These are phyloP conservation scores for Thermothielavioides terrestris DNA, from an alignment of 495 filamentous ascomycete species.

Conservation along the genomic window DNA sequence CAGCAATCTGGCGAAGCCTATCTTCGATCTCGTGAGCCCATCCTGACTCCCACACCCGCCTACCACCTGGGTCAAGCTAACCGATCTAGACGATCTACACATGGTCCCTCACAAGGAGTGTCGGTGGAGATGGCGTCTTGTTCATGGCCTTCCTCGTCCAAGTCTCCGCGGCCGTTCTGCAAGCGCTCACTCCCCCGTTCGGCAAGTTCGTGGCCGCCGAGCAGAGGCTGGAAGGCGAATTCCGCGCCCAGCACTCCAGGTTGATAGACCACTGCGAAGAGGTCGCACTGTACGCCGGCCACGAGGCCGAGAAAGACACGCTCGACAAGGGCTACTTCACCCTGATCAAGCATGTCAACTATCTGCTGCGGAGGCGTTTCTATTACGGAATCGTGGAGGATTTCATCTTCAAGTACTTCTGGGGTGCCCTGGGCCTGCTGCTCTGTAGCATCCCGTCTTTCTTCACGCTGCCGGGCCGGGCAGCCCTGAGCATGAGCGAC, in stretches of 20 bases:
- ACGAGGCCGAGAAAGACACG: conserved; percentile 94
- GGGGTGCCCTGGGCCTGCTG: conserved; percentile 86
- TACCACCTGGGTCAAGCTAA: conserved; percentile 6
- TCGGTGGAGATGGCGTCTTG: conserved; percentile 88
- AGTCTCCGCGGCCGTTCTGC: conserved; percentile 86
- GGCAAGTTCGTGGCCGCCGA: conserved; percentile 98
- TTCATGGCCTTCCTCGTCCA: conserved; percentile 93
- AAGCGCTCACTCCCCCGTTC: conserved; percentile 91
- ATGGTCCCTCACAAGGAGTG: conserved; percentile 81
- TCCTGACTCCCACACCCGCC: not conserved
- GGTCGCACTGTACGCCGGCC: conserved; percentile 83
- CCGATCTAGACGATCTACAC: conserved; percentile 67
- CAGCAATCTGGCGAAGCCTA: conserved; percentile 92
- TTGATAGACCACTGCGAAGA: conserved; percentile 95
- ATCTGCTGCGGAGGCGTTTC: conserved; percentile 77
- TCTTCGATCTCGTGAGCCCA: conserved; percentile 68
- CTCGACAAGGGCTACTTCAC: conserved; percentile 98
- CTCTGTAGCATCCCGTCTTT: conserved; percentile 97
- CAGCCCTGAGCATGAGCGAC: conserved; percentile 71
- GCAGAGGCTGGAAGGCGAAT: conserved; percentile 88
- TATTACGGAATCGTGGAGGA: conserved; percentile 99
- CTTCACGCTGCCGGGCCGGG: conserved; percentile 71
- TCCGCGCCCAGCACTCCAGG: conserved; percentile 87
- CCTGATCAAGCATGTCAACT: conserved; percentile 96
- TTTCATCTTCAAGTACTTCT: conserved; percentile 98